Evolutionary conservation across 306 rosid genomes (phyloP), one percentile per base, ranked within the genome.

Genomic region (Prunus armeniaca): DNA sequence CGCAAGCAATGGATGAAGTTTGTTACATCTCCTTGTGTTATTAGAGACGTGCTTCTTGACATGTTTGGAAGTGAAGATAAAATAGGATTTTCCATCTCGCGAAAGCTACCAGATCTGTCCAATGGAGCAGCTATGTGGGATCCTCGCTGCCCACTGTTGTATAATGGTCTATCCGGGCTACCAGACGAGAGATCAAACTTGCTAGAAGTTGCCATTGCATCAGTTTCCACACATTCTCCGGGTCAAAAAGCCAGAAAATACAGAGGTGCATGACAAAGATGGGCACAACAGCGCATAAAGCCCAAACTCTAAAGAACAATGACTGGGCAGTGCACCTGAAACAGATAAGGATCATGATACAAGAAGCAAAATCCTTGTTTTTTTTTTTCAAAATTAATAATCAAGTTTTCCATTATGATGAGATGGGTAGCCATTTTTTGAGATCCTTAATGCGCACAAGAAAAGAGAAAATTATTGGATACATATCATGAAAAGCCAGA

Each of bases 61-160:
- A 90, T 88, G 83, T 80, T 95, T 24, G 98, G 95, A 75, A 90
- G 95, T 76, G 98, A 84, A 81, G 97, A 89, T 77, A 86, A 79
- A 76, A 82, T 89, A 81, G 96, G 89, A 88, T 88, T 95, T 74
- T 92, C 97, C 88, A 78, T 86, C 83, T 90, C 97, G 3, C 97
- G 99, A 79, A 90, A 86, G 93, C 97, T 95, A 78, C 88, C 85
- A 43, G 97, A 85, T 87, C 97, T 92, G 70, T 95, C 99, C 84
- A 95, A 75, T 82, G 88, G 79, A 80, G 88, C 82, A 72, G 92
- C 89, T 80, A 95, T 79, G 90, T 89, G 93, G 91, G 97, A 85
- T 83, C 99, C 99, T 79, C 97, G 99, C 89, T 89, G 96, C 86
- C 92, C 96, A 83, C 86, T 73, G 80, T 89, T 68, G 82, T 90